Conservation (phyloP, 2,329 filamentous ascomycete species). For the Exophiala spinifera region DNA sequence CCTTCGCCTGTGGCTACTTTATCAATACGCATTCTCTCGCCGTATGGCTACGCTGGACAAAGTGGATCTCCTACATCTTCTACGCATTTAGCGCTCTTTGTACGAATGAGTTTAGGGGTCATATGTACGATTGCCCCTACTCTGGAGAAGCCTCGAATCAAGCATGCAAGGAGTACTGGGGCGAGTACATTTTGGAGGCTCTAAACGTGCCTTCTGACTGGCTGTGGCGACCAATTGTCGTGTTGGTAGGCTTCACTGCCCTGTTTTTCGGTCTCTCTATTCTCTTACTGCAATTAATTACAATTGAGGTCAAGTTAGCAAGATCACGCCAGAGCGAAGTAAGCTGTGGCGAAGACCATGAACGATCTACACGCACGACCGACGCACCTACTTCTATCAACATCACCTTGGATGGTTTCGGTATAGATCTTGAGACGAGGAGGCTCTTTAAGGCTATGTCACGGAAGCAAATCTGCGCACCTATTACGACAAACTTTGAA, state of each 20-base stretch:
- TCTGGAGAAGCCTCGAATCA: conserved; percentile 61
- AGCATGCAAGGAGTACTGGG: conserved; percentile 65
- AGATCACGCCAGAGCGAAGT: conserved; percentile 55
- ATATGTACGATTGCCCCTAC: conserved; percentile 69
- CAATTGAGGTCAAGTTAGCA: conserved; percentile 67
- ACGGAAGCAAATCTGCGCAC: conserved; percentile 56
- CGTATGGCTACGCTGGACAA: conserved; percentile 74
- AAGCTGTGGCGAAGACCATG: conserved; percentile 51
- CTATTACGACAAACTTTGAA: conserved; percentile 64
- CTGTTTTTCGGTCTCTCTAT: conserved; percentile 62
- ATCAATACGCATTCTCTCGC: conserved; percentile 71
- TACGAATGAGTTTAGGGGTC: conserved; percentile 65
- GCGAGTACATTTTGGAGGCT: conserved; percentile 64
- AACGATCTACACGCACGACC: too few species aligned
- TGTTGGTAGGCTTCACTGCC: conserved; percentile 59
- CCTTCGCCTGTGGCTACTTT: conserved; percentile 73
- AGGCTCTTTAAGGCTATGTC: conserved; percentile 4
- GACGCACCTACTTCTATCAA: too few species aligned
- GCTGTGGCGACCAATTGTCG: conserved; percentile 64
- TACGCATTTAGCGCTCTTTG: conserved; percentile 70
- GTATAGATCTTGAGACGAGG: conserved; percentile 40
- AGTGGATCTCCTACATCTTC: conserved; percentile 43
- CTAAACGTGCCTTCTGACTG: conserved; percentile 64
- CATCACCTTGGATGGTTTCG: conserved; percentile 59
- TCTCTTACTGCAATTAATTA: conserved; percentile 61